Base-by-base conservation (phyloP, 2,329 filamentous ascomycete genomes). In the Biscogniauxia marginata region DNA sequence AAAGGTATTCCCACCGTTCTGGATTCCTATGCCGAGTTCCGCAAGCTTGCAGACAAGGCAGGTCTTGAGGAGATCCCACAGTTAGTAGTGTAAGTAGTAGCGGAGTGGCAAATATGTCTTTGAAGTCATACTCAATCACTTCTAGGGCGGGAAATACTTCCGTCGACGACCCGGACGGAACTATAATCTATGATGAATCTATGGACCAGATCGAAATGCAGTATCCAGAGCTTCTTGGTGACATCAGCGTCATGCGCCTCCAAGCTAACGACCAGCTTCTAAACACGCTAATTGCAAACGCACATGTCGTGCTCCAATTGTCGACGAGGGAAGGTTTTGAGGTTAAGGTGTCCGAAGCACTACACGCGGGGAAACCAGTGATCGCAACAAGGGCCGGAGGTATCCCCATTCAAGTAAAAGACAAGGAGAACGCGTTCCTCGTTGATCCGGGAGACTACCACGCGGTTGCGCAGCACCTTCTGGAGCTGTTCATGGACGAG, bases 281-380 rank as follows among this genome's bases (percentile, higher is more conserved):
- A 65, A 93, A 95, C 71, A 84, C 85, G 0, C 76, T 95, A 45
- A 81, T 95, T 59, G 85, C 86, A 39, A 87, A 88, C 50, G 86
- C 89, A 0, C 84, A 87, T 55, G 84, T 92, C 7, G 87, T 87
- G 0, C 80, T 95, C 7, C 90, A 95, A 71, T 83, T 95, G 5
- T 93, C 89, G 2, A 92, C 87, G 0, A 84, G 89, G 34, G 90
- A 95, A 69, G 90, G 90, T 0, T 95, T 95, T 65, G 90, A 95
- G 72, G 87, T 95, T 65, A 95, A 95, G 73, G 89, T 95, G 4
- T 91, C 88, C 0, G 91, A 95, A 73, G 90, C 89, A 1, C 78
- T 93, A 20, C 90, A 93, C 68, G 90, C 91, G 46, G 90, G 90
- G 13, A 84, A 88, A 2, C 90, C 90, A 1, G 82, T 92, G 65